phyloP scores from a whole-genome alignment of 495 filamentous ascomycete genomes.

The Penicillium egyptiacum region DNA sequence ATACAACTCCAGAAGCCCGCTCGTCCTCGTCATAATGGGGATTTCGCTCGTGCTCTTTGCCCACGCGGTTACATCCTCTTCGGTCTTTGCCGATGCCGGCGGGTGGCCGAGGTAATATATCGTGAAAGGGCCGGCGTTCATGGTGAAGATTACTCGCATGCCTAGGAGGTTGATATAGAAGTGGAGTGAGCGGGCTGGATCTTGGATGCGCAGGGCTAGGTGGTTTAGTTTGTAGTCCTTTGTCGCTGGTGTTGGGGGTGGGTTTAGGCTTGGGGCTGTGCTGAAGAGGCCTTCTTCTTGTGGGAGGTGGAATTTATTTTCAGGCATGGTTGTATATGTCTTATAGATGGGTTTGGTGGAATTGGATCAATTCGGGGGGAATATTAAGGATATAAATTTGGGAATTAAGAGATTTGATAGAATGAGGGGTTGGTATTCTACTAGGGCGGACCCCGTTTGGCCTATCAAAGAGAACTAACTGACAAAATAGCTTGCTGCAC shows the following conservation, averaged over 20 bases:
- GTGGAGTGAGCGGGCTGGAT: constrained; percentile 39
- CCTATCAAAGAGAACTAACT: neutral
- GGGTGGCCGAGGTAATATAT: constrained; percentile 48
- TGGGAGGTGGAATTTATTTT: constrained; percentile 16
- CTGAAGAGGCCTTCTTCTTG: constrained; percentile 32
- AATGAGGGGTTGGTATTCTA: constrained; percentile 1
- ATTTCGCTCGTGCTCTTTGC: constrained; percentile 27
- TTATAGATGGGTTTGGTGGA: neutral
- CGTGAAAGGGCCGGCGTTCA: constrained; percentile 46
- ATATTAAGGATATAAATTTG: neutral
- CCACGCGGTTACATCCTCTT: constrained; percentile 28
- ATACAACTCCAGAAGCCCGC: constrained; percentile 38
- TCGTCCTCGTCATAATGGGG: constrained; percentile 30
- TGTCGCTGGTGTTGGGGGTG: constrained; percentile 33
- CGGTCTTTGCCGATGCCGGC: constrained; percentile 18
- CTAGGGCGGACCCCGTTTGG: neutral
- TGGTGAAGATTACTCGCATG: constrained; percentile 49
- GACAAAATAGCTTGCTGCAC: neutral
- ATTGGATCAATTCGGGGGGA: neutral
- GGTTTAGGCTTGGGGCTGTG: constrained; percentile 30
- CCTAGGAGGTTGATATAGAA: constrained; percentile 51
- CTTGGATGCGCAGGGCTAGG: constrained; percentile 41
- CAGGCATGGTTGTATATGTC: neutral
- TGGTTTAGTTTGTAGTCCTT: constrained; percentile 48
- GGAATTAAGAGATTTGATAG: neutral